Percentiles rank a stretch among this genome's conserved stretches.
Conservation (phyloP, 352 stramenopile genomes). For the Elongisporangium prolatum region DNA sequence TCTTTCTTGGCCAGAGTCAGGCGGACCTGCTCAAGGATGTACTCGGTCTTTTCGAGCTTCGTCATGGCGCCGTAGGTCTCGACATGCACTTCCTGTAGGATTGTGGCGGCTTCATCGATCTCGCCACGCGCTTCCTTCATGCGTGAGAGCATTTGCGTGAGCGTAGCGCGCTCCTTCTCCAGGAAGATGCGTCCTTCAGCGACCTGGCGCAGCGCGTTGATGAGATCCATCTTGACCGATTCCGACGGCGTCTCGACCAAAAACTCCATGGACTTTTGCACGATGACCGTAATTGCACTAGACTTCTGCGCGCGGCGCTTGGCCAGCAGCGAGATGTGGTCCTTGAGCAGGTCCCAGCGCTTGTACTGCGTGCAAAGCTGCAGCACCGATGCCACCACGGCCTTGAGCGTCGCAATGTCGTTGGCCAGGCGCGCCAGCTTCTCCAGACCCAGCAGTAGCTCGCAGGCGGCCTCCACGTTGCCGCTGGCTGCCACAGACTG, state of each 20-base stretch:
- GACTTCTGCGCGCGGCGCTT: constrained; percentile 90
- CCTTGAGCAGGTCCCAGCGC: constrained; percentile 88
- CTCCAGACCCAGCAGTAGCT: constrained; percentile 83
- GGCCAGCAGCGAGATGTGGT: constrained; percentile 77
- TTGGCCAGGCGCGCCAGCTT: constrained; percentile 80
- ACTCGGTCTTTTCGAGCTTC: constrained; percentile 98
- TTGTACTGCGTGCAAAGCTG: constrained; percentile 78
- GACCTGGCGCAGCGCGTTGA: constrained; percentile 92
- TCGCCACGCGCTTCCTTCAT: constrained; percentile 93
- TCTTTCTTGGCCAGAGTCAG: constrained; percentile 97
- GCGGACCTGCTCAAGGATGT: constrained; percentile 97
- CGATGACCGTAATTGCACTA: constrained; percentile 75
- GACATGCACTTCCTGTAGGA: constrained; percentile 97
- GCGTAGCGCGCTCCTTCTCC: constrained; percentile 93
- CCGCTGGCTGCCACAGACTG: constrained; percentile 57
- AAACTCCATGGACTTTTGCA: constrained; percentile 83
- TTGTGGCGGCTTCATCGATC: constrained; percentile 90
- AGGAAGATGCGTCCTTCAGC: constrained; percentile 98
- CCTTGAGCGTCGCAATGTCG: constrained; percentile 83
- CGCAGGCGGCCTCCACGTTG: constrained; percentile 76
- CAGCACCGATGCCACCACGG: constrained; percentile 68
- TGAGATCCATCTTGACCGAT: constrained; percentile 90
- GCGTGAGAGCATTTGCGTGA: constrained; percentile 90
- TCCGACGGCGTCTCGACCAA: constrained; percentile 72
- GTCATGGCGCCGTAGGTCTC: constrained; percentile 98